phyloP scores from a whole-genome alignment of 257 asterid genomes.

The Osmanthus fragrans region DNA sequence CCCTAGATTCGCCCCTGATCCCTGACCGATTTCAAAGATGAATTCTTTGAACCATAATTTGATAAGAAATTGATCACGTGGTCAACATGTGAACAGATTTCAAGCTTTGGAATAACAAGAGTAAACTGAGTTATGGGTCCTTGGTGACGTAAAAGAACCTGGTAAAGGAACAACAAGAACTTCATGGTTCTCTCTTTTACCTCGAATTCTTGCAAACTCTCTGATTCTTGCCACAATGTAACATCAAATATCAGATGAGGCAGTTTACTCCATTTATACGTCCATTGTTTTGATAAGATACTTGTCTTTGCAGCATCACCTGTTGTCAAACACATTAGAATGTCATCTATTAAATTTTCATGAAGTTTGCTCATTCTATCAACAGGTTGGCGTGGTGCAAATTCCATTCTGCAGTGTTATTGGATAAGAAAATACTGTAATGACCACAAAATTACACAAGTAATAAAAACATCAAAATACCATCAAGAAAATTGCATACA shows the following conservation, averaged over 20 bases:
- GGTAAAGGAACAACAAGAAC: background rate
- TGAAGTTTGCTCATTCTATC: slow-evolving; percentile 17
- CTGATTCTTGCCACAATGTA: background rate
- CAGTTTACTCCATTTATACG: background rate
- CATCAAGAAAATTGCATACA: no score
- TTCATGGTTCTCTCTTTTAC: background rate
- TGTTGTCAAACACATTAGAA: slow-evolving; percentile 6
- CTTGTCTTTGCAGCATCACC: slow-evolving; percentile 20
- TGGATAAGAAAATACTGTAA: background rate
- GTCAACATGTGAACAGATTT: background rate
- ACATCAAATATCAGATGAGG: slow-evolving; percentile 11
- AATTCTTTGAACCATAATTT: background rate
- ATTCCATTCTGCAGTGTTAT: background rate
- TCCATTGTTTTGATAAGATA: slow-evolving; percentile 19
- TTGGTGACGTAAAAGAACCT: slow-evolving; percentile 13
- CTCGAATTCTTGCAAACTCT: background rate
- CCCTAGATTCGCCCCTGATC: no score
- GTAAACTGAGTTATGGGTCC: slow-evolving; percentile 12
- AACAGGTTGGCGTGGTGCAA: background rate
- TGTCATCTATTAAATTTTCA: background rate
- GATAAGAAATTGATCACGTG: background rate
- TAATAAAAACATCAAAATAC: no score
- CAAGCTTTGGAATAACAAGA: background rate
- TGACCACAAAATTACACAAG: background rate
- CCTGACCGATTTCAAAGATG: background rate